Percentiles rank a stretch among this genome's conserved stretches.
phyloP scores from a whole-genome alignment of 2,329 filamentous ascomycete species.

The Cyphellophora attinorum region DNA sequence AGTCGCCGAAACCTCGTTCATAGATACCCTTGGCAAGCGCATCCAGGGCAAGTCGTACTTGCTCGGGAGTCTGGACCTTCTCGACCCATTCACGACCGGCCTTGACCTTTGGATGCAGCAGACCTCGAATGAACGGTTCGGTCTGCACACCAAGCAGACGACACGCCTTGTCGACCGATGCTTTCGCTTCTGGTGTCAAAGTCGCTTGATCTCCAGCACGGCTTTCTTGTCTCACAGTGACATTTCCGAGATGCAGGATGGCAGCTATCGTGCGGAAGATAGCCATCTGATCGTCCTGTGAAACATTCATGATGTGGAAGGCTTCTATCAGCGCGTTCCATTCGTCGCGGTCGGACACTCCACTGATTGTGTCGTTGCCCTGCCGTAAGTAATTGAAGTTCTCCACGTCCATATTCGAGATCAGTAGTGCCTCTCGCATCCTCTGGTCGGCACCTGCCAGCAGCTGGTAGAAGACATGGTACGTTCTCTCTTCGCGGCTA shows the following conservation, averaged over 20 bases:
- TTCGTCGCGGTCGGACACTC: constrained; percentile 82
- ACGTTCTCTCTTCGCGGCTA: constrained; percentile 82
- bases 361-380: constrained; percentile 83
- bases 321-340: constrained; percentile 87
- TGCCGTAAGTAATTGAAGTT: constrained; percentile 88
- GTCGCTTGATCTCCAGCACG: constrained; percentile 83
- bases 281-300: constrained; percentile 68
- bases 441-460: constrained; percentile 68
- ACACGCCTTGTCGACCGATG: constrained; percentile 70
- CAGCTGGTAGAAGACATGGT: constrained; percentile 95
- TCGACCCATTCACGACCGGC: constrained; percentile 97
- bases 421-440: constrained; percentile 66
- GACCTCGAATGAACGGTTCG: constrained; percentile 76
- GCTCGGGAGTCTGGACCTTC: constrained; percentile 94
- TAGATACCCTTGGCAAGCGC: constrained; percentile 96
- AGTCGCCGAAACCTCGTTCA: constrained; percentile 85
- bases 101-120: constrained; percentile 89
- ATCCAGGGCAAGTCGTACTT: constrained; percentile 82
- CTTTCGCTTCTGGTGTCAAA: constrained; percentile 63
- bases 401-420: constrained; percentile 65
- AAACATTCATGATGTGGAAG: constrained; percentile 89
- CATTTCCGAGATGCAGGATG: constrained; percentile 87
- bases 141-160: constrained; percentile 72
- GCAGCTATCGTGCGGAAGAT: constrained; percentile 84
- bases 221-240: constrained; percentile 82